phyloP scores from a whole-genome alignment of 148 eudicot genomes.

The Fagopyrum tataricum region DNA sequence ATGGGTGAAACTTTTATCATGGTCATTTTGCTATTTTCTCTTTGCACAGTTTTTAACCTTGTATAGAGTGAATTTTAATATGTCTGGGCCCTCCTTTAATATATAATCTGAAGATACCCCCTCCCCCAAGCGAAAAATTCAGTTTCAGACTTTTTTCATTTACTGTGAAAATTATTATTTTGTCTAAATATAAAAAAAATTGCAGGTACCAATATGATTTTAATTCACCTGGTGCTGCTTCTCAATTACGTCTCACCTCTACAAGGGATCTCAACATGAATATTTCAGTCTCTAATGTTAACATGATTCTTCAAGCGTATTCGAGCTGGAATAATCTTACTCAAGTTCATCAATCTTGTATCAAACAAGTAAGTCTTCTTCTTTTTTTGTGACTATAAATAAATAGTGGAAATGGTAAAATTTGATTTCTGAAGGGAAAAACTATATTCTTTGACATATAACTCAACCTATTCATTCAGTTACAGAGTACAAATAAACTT shows the following conservation, averaged over 20 bases:
- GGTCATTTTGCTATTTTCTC: neutral
- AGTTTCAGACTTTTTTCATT: neutral
- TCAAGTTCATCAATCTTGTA: constrained; percentile 46
- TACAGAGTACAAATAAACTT: neutral
- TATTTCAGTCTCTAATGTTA: constrained; percentile 78
- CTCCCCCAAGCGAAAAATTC: neutral
- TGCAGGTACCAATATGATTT: constrained; percentile 80
- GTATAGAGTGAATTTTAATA: neutral
- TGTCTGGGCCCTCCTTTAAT: neutral
- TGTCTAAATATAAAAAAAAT: neutral
- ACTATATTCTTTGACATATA: neutral
- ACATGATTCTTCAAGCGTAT: constrained; percentile 94
- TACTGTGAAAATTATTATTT: neutral
- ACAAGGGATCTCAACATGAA: constrained; percentile 82
- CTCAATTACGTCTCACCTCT: constrained; percentile 82
- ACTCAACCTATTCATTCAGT: neutral
- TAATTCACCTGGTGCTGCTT: constrained; percentile 71
- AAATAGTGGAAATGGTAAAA: neutral
- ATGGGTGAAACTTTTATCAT: neutral
- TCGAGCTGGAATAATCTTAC: constrained; percentile 92
- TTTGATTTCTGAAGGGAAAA: neutral
- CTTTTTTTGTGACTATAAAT: neutral
- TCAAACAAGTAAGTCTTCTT: neutral
- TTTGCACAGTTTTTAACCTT: neutral
- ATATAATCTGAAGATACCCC: neutral